Base-by-base conservation (phyloP, 2,329 filamentous ascomycete genomes). In the Sarocladium brachiariae region DNA sequence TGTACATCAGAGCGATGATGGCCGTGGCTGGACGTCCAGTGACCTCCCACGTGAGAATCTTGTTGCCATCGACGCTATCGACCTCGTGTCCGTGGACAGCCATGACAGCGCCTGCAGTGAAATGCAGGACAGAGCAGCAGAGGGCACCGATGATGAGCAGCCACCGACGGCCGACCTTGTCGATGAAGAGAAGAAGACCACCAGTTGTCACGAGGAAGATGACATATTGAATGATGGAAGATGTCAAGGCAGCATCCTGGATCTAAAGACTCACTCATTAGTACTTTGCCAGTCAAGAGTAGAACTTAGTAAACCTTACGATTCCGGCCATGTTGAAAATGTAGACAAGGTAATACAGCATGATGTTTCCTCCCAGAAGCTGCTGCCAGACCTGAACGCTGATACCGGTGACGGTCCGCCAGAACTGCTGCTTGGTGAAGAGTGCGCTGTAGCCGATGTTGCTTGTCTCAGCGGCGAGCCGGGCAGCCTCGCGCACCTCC, bases 241-340 rank as follows among this genome's bases (percentile, higher is more conserved):
- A 76, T 30, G 72, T 75, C 1, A 78, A 63, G 2, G 65, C 64
- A n/a, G 56, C 53, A 38, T 64, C 39, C 27, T 45, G 39, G 19
- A 45, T 30, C 39, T 45, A 38, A 2, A 35, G 31, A 1, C 1
- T 8, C 2, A 0, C 8, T 18, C 24, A 35, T 38, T 38, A 21
- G n/a, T n/a, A 21, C 19, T n/a, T n/a, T n/a, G n/a, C n/a, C n/a
- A n/a, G n/a, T n/a, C n/a, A n/a, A n/a, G n/a, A n/a, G n/a, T n/a
- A n/a, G n/a, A n/a, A n/a, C n/a, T 9, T 8, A 41, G 8, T 5
- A 19, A 3, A 13, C 24, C 52, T n/a, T 35, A 53, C 50, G 60
- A 81, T 73, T 37, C 73, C 72, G 8, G 79, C 79, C 80, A 83
- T 82, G 41, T 74, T 68, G 57, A 83, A 83, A 53, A 83, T 75